phyloP scores from a whole-genome alignment of 345 rosid species.

The Eutrema yunnanense region DNA sequence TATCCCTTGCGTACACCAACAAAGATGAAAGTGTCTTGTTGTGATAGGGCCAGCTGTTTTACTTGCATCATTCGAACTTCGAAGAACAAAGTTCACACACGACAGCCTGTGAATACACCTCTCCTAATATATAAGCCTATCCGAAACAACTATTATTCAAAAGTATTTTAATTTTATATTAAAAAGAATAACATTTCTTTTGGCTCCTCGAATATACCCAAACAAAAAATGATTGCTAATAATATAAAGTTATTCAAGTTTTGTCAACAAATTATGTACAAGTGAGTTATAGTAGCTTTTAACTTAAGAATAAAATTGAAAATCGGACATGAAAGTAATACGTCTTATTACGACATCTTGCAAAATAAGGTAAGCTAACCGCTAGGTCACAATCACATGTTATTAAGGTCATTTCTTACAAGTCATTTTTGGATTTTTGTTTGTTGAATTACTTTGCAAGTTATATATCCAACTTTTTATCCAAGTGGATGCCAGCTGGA shows the following conservation, averaged over 20 bases:
- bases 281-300: not conserved
- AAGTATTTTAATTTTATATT: not conserved
- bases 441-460: not conserved
- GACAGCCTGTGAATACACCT: constrained; percentile 34
- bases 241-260: not conserved
- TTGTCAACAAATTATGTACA: not conserved
- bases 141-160: not conserved
- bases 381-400: constrained; percentile 4
- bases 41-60: constrained; percentile 29
- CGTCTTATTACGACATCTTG: not conserved
- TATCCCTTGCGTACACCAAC: constrained; percentile 19
- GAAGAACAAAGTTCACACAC: constrained; percentile 16
- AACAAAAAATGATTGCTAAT: constrained; percentile 17
- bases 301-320: not conserved
- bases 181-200: not conserved
- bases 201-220: constrained; percentile 20
- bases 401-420: not conserved
- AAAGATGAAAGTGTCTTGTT: constrained; percentile 26
- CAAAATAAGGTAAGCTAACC: not conserved
- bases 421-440: not conserved
- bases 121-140: constrained; percentile 25
- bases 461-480: constrained; percentile 15
- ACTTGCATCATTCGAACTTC: constrained; percentile 27
- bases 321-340: not conserved
- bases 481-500: constrained; percentile 22